phyloP scores from a whole-genome alignment of 352 stramenopile species.

The Albugo candida region DNA sequence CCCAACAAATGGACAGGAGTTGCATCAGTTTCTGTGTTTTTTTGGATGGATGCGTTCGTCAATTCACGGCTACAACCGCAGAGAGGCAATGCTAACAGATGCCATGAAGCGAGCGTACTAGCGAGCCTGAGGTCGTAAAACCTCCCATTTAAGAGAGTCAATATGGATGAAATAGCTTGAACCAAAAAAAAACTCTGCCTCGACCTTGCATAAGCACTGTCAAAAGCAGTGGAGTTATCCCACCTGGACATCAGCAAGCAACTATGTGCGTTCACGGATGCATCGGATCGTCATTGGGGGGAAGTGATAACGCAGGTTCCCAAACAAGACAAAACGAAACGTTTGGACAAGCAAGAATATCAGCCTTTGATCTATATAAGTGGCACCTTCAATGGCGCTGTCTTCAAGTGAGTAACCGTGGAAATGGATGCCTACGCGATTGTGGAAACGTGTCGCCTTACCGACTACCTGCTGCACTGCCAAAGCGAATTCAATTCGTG shows the following conservation, averaged over 20 bases:
- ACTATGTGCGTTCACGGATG: conserved; percentile 2
- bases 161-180: too few species aligned
- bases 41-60: conserved; percentile 5
- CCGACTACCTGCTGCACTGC: conserved; percentile 4
- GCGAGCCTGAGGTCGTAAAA: not conserved
- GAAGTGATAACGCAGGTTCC: conserved; percentile 3
- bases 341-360: not conserved
- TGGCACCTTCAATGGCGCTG: conserved; percentile 4
- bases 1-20: conserved; percentile 2
- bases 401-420: conserved; percentile 5
- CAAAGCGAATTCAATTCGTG: conserved; percentile 6
- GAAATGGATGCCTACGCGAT: conserved; percentile 15
- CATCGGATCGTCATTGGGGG: not conserved
- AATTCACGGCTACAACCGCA: conserved; percentile 2
- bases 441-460: conserved; percentile 10
- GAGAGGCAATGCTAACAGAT: conserved; percentile 1
- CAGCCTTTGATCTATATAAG: conserved; percentile 8
- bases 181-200: too few species aligned
- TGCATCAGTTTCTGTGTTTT: conserved; percentile 6
- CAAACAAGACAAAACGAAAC: not conserved
- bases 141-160: not conserved
- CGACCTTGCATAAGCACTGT: not conserved
- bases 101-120: conserved; percentile 2
- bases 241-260: conserved; percentile 3
- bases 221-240: conserved; percentile 6